These are phyloP conservation scores for Elsinoe perseae DNA, from an alignment of 2,329 filamentous ascomycete species.

Conservation along the genomic window DNA sequence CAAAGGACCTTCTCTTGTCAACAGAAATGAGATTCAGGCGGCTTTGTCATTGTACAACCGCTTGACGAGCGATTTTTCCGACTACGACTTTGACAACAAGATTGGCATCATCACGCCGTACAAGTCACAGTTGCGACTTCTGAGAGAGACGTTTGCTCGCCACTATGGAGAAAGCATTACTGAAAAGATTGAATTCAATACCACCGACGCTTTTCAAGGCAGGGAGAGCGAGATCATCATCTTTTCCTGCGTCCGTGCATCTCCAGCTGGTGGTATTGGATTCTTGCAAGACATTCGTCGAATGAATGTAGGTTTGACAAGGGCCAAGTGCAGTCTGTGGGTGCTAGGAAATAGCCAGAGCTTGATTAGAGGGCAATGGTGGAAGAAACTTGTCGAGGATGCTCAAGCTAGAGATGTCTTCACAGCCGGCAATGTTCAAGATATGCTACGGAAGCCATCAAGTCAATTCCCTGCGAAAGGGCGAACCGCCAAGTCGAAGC, in stretches of 20 bases:
- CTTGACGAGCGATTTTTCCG: conserved; percentile 62
- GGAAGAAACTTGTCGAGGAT: conserved; percentile 78
- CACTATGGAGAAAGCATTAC: conserved; percentile 68
- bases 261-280: conserved; percentile 86
- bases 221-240: conserved; percentile 97
- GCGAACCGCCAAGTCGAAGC: conserved; percentile 22
- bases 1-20: conserved; percentile 83
- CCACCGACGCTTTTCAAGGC: conserved; percentile 95
- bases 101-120: conserved; percentile 98
- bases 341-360: conserved; percentile 88
- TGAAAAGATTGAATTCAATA: conserved; percentile 89
- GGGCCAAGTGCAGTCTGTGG: conserved; percentile 94
- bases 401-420: conserved; percentile 67
- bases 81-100: conserved; percentile 66
- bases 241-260: conserved; percentile 94
- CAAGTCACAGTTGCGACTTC: conserved; percentile 78
- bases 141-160: conserved; percentile 65
- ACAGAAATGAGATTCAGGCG: conserved; percentile 76
- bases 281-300: conserved; percentile 97
- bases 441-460: conserved; percentile 48
- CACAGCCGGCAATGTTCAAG: conserved; percentile 58
- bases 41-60: conserved; percentile 79
- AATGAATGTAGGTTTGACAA: conserved; percentile 98
- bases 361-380: conserved; percentile 80
- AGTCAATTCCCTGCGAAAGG: conserved; percentile 30